Percentiles rank a stretch among this genome's conserved stretches.
phyloP scores from a whole-genome alignment of 2,329 filamentous ascomycete species.

The Diaporthe citri region DNA sequence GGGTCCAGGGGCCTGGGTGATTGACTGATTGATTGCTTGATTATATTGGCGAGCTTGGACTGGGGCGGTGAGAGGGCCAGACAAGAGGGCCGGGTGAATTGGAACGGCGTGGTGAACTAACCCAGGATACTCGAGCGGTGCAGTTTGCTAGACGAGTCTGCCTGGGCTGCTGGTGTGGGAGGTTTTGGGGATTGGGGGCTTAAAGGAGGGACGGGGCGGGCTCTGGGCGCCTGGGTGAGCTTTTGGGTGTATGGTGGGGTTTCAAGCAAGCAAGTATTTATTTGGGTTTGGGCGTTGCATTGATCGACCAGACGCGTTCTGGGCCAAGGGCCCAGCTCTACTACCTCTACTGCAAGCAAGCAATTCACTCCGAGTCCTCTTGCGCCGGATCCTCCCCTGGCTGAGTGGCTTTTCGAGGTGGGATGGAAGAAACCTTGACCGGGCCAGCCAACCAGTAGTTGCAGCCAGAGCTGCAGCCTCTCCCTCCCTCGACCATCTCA shows the following conservation, averaged over 20 bases:
- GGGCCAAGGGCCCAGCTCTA: neutral
- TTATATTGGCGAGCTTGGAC: slow-evolving; percentile 19
- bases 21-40: neutral
- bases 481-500: neutral
- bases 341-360: neutral
- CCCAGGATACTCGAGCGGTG: slow-evolving; percentile 25
- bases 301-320: slow-evolving; percentile 29
- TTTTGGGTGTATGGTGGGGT: slow-evolving; percentile 37
- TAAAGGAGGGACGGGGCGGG: slow-evolving; percentile 10
- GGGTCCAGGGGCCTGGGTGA: slow-evolving; percentile 11
- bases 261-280: slow-evolving; percentile 31
- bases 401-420: too few relatives aligned
- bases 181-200: slow-evolving; percentile 29
- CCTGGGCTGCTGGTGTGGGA: slow-evolving; percentile 25
- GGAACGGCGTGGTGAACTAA: slow-evolving; percentile 15
- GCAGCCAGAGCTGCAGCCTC: neutral
- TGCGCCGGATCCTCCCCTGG: neutral
- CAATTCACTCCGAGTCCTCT: neutral
- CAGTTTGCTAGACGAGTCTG: slow-evolving; percentile 24
- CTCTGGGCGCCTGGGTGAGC: slow-evolving; percentile 22
- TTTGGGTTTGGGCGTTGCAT: slow-evolving; percentile 30
- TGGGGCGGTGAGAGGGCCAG: slow-evolving; percentile 23
- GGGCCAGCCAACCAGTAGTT: neutral
- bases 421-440: neutral
- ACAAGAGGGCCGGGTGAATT: slow-evolving; percentile 1